Evolutionary conservation across 371 early-diverging fungal species (phyloP), one percentile per base, ranked within the genome.

Genomic region (Mucor velutinosus): DNA sequence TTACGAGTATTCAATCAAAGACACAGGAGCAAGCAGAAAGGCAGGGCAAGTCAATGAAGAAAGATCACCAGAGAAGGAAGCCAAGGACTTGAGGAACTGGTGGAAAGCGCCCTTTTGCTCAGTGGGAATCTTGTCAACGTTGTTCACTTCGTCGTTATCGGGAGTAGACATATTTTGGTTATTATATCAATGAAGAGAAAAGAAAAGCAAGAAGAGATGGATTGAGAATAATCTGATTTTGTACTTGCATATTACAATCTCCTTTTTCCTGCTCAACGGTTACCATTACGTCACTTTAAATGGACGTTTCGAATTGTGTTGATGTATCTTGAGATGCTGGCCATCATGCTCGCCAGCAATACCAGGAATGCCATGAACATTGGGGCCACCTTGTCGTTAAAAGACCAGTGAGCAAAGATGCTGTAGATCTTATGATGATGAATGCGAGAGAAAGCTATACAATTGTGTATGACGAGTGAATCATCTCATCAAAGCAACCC

Each of bases 1-100:
- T 77, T 85, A 87, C 89, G 89, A 86, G 79, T 93, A 93, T 70
- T 93, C 93, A 39, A 90, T 86, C 61, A 93, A 78, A 62, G 89
- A 89, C 17, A 86, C 84, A 41, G 91, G 90, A 56, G 85, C 89
- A 15, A 93, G 78, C 10, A 93, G 69, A 68, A 92, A 92, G 17
- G 92, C 86, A 58, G 93, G 93, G 70, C 91, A 91, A 8, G 92
- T 91, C 55, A 93, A 77, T 21, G 86, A 79, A 10, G 91, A 90
- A 53, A 93, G 81, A 72, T 93, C 93, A 32, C 93, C 93, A 19
- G 93, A 89, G 65, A 92, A 92, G 51, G 90, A 87, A 8, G 89
- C 83, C 7, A 93, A 71, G n/a, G 85, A 84, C 65, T 89, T 84
- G 45, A 93, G 61, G 62, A 93, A 93, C 0, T 85, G 83, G 63